These are phyloP conservation scores for Ogataea degrootiae DNA, from an alignment of 805 yeast species.

Conservation along the genomic window DNA sequence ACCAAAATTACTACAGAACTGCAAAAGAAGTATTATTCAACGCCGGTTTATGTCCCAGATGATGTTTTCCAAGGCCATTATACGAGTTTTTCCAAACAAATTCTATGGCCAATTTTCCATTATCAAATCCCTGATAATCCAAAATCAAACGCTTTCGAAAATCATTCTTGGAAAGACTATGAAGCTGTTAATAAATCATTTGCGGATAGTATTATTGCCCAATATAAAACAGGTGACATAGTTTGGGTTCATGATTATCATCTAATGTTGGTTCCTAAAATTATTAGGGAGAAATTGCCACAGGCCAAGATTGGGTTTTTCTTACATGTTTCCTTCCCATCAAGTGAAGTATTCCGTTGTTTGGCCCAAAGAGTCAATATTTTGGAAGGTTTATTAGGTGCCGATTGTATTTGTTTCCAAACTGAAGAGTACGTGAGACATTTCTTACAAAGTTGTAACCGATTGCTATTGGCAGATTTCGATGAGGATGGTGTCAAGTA, in stretches of 20 bases:
- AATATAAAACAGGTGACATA: slow-evolving; percentile 69
- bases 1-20: slow-evolving; percentile 47
- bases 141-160: slow-evolving; percentile 90
- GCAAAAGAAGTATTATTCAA: slow-evolving; percentile 45
- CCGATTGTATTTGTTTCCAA: slow-evolving; percentile 85
- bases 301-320: slow-evolving; percentile 87
- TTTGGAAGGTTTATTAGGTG: slow-evolving; percentile 80
- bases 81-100: slow-evolving; percentile 86
- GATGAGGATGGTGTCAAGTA: slow-evolving; percentile 55
- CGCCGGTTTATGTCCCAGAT: slow-evolving; percentile 72
- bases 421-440: slow-evolving; percentile 92
- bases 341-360: slow-evolving; percentile 91
- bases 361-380: slow-evolving; percentile 80
- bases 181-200: slow-evolving; percentile 67
- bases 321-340: slow-evolving; percentile 91
- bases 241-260: slow-evolving; percentile 97
- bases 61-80: slow-evolving; percentile 85
- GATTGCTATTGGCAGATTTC: slow-evolving; percentile 81
- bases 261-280: slow-evolving; percentile 74
- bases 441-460: slow-evolving; percentile 83
- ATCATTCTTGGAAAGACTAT: slow-evolving; percentile 89
- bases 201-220: slow-evolving; percentile 68
- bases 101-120: slow-evolving; percentile 91
- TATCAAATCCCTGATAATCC: slow-evolving; percentile 96
- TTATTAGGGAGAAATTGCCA: slow-evolving; percentile 75